phyloP scores from a whole-genome alignment of 2,329 filamentous ascomycete genomes.

The Calonectria pseudoturangicola region DNA sequence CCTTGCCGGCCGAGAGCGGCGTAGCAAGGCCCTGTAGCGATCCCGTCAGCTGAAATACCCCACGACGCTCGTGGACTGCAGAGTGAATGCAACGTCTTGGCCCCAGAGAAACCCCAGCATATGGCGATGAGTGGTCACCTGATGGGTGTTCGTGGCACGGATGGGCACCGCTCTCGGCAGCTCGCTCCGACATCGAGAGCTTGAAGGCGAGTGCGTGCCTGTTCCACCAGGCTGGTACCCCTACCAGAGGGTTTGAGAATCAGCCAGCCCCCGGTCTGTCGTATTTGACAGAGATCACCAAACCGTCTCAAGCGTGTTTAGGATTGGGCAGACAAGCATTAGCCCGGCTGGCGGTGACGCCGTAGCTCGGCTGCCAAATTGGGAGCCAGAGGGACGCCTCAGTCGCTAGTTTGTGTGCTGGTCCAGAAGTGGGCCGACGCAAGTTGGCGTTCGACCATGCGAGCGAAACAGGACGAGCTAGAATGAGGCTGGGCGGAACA shows the following conservation, averaged over 20 bases:
- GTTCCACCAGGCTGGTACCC: conserved; percentile 53
- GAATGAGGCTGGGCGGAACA: conserved; percentile 17
- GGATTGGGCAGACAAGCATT: conserved; percentile 40
- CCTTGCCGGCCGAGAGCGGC: conserved; percentile 29
- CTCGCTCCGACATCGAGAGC: conserved; percentile 45
- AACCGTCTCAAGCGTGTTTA: conserved; percentile 54
- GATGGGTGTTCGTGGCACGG: conserved; percentile 42
- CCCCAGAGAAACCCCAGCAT: conserved; percentile 27
- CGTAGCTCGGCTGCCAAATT: conserved; percentile 48
- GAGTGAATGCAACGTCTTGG: conserved; percentile 48
- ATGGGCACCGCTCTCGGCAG: conserved; percentile 48
- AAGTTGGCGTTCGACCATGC: conserved; percentile 10
- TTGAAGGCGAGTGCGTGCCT: conserved; percentile 30
- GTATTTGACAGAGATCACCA: conserved; percentile 45
- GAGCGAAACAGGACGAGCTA: neutral
- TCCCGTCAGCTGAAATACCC: conserved; percentile 36
- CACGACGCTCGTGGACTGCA: conserved; percentile 25
- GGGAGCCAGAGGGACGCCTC: conserved; percentile 25
- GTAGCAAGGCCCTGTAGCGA: conserved; percentile 31
- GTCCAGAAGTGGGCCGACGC: conserved; percentile 36
- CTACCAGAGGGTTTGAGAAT: conserved; percentile 44
- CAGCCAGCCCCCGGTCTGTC: conserved; percentile 45
- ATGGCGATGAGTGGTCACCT: conserved; percentile 43
- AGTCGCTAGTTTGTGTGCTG: conserved; percentile 22
- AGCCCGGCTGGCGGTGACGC: conserved; percentile 50